A percentile compares a stretch with the other conserved stretches of the same genome.
Conservation (phyloP, 1,284 basidiomycete genomes). For the Rhodotorula sp. region DNA sequence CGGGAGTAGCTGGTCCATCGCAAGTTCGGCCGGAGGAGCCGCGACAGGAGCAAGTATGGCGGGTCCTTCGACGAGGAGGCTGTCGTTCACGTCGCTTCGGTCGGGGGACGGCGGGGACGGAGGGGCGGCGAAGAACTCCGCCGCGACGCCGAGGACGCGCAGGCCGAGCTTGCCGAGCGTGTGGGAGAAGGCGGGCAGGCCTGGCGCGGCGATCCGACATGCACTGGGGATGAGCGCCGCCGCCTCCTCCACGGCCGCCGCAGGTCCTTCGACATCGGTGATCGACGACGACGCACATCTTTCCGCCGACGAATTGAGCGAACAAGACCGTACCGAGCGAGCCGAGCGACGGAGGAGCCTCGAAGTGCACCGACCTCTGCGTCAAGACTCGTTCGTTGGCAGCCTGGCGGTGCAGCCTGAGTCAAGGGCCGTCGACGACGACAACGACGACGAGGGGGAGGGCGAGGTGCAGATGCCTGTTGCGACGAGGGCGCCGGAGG, state of each 20-base stretch:
- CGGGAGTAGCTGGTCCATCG: neutral
- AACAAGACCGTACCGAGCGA: slow-evolving; percentile 12
- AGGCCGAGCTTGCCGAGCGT: slow-evolving; percentile 43
- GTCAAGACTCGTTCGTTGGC: slow-evolving; percentile 18
- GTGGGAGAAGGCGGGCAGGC: slow-evolving; percentile 43
- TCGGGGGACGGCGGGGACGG: neutral
- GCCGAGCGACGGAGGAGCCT: slow-evolving; percentile 23
- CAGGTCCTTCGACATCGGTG: neutral
- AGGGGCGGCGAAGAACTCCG: neutral
- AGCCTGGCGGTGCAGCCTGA: neutral
- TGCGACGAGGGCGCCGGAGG: neutral
- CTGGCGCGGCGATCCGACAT: slow-evolving; percentile 30
- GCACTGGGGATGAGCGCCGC: slow-evolving; percentile 29
- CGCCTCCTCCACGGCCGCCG: neutral
- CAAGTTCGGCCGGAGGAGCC: no score
- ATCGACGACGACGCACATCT: slow-evolving; percentile 10
- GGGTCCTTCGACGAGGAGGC: no score
- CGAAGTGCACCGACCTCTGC: slow-evolving; percentile 19
- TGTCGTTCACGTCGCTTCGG: neutral
- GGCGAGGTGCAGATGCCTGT: slow-evolving; percentile 1
- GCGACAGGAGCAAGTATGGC: no score
- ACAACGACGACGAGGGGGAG: neutral
- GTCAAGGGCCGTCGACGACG: slow-evolving; percentile 12
- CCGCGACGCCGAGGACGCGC: slow-evolving; percentile 2
- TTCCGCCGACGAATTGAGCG: no score